Conservation (phyloP, 2,329 filamentous ascomycete species). For the Taxawa tesnikishii region DNA sequence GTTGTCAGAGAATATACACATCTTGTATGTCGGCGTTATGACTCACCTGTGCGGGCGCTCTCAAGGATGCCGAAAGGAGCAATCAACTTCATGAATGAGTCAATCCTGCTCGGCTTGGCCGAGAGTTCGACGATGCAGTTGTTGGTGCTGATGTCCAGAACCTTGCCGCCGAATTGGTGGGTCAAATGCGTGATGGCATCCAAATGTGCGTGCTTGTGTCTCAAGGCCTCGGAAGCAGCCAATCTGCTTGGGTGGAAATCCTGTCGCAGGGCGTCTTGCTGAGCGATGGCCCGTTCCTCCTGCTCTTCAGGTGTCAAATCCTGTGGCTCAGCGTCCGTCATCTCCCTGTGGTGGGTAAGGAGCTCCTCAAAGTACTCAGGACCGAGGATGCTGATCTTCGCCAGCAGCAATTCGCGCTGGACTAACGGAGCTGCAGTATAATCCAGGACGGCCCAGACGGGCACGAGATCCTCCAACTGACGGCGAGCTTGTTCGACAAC, state of each 20-base stretch:
- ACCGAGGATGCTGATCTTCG: conserved; percentile 92
- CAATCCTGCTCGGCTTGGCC: conserved; percentile 84
- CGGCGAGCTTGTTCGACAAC: conserved; percentile 94
- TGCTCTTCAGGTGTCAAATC: conserved; percentile 14
- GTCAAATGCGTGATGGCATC: conserved; percentile 93
- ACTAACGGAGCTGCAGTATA: conserved; percentile 89
- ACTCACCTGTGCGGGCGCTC: conserved; percentile 70
- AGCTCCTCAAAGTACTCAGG: conserved; percentile 98
- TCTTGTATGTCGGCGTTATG: not conserved
- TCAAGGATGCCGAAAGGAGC: conserved; percentile 92
- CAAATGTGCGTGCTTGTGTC: conserved; percentile 95
- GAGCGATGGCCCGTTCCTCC: conserved; percentile 10
- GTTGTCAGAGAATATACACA: conserved; percentile 9
- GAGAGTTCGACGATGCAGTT: conserved; percentile 97
- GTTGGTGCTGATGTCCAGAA: conserved; percentile 93
- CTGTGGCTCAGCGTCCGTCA: conserved; percentile 42
- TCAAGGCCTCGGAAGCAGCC: conserved; percentile 73
- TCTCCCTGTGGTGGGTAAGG: conserved; percentile 88
- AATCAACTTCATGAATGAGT: conserved; percentile 95
- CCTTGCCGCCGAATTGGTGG: conserved; percentile 96
- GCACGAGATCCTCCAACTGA: conserved; percentile 91
- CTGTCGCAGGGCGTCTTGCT: conserved; percentile 24
- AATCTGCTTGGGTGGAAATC: conserved; percentile 89
- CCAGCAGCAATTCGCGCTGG: conserved; percentile 86
- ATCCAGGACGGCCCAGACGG: conserved; percentile 95